Evolutionary conservation across 2,329 filamentous ascomycete species (phyloP), one percentile per base, ranked within the genome.

Genomic region (Venturia oleaginea): DNA sequence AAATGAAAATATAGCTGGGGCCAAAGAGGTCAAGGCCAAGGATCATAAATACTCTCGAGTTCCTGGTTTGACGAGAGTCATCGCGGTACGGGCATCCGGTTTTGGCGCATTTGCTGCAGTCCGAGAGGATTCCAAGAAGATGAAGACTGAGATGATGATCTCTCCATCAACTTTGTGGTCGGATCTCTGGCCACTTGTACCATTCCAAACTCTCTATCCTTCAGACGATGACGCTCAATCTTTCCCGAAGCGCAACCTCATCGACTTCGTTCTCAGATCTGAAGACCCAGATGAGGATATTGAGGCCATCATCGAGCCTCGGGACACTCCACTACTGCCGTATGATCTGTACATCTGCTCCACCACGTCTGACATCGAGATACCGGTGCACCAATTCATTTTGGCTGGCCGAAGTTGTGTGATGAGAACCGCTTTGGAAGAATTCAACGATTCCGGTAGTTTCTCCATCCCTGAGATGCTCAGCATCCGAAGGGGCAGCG

Each of bases 41-140:
- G 92, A 96, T 72, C 96, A 95, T 79, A 99, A 99, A 73, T 99
- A 97, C 69, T 87, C 93, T 70, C 87, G 94, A 65, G 86, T 99
- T 10, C 89, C 94, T 0, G 92, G 90, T 51, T 84, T 99, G 64
- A 96, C 91, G 1, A 87, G 92, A 42, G 91, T 95, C 17, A 83
- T 89, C 38, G 87, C 87, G 3, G 92, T 97, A 8, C 84, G 92
- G 68, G 93, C 92, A 69, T 97, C 94, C 40, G 85, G 88, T 0
- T 96, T 90, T 75, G 94, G 94, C 4, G 90, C 93, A 0, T 97
- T 93, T 78, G 90, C 91, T 40, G 92, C 91, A 3, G 84, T 96
- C 57, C 86, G 94, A 59, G 88, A 89, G 71, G 92, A 97, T 70
- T 63, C 42, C 24, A 46, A 92, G 71, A 86, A 96, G 34, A 90